These are phyloP conservation scores for Akanthomyces lecanii DNA, from an alignment of 2,329 filamentous ascomycete genomes.

Conservation along the genomic window DNA sequence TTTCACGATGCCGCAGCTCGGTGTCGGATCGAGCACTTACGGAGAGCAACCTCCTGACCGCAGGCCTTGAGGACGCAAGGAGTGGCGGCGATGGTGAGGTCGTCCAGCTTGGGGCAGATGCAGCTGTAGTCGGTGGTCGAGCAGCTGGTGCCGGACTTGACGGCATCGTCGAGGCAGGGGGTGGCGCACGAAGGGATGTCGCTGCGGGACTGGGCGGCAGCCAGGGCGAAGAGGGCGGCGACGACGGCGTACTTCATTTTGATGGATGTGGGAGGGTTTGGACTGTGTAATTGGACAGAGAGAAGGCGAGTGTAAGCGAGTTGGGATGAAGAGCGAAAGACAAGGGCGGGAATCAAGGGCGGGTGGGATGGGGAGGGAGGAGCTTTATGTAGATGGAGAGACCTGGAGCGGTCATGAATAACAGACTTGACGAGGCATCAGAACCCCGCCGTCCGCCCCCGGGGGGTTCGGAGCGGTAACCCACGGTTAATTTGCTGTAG, in stretches of 20 bases:
- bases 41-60: constrained; percentile 34
- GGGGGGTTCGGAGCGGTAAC: not conserved
- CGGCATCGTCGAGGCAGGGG: constrained; percentile 33
- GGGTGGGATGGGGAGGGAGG: constrained; percentile 16
- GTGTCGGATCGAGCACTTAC: constrained; percentile 28
- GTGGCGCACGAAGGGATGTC: constrained; percentile 37
- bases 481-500: not conserved
- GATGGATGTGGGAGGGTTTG: constrained; percentile 19
- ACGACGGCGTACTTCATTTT: constrained; percentile 38
- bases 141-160: constrained; percentile 31
- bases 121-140: constrained; percentile 31
- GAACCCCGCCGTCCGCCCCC: not conserved
- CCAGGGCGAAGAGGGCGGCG: constrained; percentile 32
- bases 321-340: constrained; percentile 23
- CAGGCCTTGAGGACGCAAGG: constrained; percentile 34
- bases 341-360: constrained; percentile 22
- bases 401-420: not conserved
- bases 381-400: constrained; percentile 28
- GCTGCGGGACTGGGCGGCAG: constrained; percentile 30
- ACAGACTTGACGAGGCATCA: not conserved
- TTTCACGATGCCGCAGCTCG: too few species aligned
- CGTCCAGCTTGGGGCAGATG: constrained; percentile 31
- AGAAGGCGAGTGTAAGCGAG: constrained; percentile 29
- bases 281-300: constrained; percentile 20
- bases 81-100: constrained; percentile 31